Evolutionary conservation across 164 flowering plant genomes (phyloP), one percentile per base, ranked within the genome.

Genomic region (Piper betle): DNA sequence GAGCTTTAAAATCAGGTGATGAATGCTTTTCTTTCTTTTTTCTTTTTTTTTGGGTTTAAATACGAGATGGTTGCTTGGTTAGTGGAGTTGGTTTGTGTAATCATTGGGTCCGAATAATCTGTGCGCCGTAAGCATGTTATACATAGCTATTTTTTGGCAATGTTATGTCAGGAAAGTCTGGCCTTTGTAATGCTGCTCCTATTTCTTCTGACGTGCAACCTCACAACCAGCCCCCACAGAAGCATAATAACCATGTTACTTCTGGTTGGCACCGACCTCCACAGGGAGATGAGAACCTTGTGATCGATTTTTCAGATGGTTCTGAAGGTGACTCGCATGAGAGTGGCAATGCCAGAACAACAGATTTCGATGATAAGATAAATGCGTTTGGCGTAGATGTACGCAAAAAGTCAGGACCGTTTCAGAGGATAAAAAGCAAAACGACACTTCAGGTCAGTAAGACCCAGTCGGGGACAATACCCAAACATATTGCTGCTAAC

Each of bases 291-390:
- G 64, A 56, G 63, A 79, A 82, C 60, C 81, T 91, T 57, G 88
- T 91, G 52, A 91, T 88, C 66, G 74, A 83, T 59, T 91, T 88
- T 72, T 88, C 96, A 50, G 96, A 85, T 69, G 81, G 75, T 25
- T 82, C 84, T 75, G 85, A 70, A 63, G 85, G 88, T 71, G 94
- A 80, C 52, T 73, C 75, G 67, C 87, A 81, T 62, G 82, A 75
- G 59, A 6, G 50, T 68, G 66, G 55, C 48, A 48, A 40, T 43
- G 73, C 63, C 43, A 76, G 63, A 42, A 48, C 67, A 55, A 16
- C 38, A 9, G 58, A 0, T 11, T 19, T 37, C n/a, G 72, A 68
- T 64, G 63, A 37, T 58, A 78, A 70, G 63, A 62, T 65, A 39
- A 65, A 53, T 10, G 33, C 53, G 11, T 46, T n/a, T 63, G 64